These are phyloP conservation scores for Simmondsia chinensis DNA, from an alignment of 148 eudicot species.

Conservation along the genomic window DNA sequence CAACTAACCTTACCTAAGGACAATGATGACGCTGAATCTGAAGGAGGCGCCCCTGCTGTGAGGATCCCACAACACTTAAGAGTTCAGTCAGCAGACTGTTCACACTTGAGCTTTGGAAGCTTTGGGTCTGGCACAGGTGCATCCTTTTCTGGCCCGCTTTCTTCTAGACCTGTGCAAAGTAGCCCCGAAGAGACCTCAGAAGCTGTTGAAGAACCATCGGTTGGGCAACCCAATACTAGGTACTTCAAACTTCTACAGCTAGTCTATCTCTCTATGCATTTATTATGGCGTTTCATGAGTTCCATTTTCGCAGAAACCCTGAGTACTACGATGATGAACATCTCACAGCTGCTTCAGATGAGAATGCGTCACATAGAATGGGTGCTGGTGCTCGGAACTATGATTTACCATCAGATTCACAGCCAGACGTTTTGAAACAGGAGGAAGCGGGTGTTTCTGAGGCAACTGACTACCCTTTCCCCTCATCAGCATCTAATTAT, in stretches of 20 bases:
- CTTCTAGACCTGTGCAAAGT: constrained; percentile 30
- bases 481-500: constrained; percentile 70
- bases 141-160: constrained; percentile 39
- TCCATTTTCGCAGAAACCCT: constrained; percentile 41
- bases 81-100: constrained; percentile 69
- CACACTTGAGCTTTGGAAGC: constrained; percentile 94
- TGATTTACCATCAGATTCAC: constrained; percentile 60
- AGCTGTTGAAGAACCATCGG: constrained; percentile 39
- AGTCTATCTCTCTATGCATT: neutral
- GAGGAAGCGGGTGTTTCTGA: constrained; percentile 44
- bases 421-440: constrained; percentile 48
- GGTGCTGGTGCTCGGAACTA: constrained; percentile 36
- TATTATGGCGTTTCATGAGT: constrained; percentile 4
- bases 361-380: constrained; percentile 44
- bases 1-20: constrained; percentile 46
- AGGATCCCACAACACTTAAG: constrained; percentile 80
- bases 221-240: constrained; percentile 59
- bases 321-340: constrained; percentile 75
- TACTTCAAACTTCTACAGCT: constrained; percentile 12
- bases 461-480: constrained; percentile 59
- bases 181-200: constrained; percentile 38
- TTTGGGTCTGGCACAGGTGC: constrained; percentile 53
- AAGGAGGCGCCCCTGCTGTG: constrained; percentile 65
- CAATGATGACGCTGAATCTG: constrained; percentile 33
- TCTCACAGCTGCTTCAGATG: constrained; percentile 51